Evolutionary conservation across 352 stramenopile species (phyloP).

Genomic region (Phytophthora colocasiae): DNA sequence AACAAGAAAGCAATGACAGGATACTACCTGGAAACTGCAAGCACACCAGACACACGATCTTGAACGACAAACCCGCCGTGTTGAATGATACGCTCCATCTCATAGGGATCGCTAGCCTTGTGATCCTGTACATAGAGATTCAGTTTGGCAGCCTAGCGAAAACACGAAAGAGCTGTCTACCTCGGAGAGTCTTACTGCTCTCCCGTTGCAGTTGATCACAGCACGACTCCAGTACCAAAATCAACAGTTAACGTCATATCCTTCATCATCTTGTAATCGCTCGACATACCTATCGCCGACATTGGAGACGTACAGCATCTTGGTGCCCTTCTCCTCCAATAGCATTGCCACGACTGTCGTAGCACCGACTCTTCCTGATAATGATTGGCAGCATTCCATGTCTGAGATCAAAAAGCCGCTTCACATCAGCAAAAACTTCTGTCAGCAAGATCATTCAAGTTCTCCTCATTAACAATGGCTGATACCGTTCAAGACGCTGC

Average conservation of each 20-base stretch:
- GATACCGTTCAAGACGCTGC: slow-evolving; percentile 67
- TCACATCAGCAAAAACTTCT: slow-evolving; percentile 2
- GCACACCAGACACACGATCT: slow-evolving; percentile 69
- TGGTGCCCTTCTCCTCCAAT: slow-evolving; percentile 46
- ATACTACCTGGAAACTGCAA: slow-evolving; percentile 74
- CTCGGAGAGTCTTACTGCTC: slow-evolving; percentile 64
- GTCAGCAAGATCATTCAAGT: background rate
- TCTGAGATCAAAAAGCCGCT: slow-evolving; percentile 84
- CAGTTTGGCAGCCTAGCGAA: background rate
- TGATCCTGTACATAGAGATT: slow-evolving; percentile 51
- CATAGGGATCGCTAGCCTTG: slow-evolving; percentile 66
- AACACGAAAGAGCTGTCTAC: slow-evolving; percentile 17
- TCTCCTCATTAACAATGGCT: background rate
- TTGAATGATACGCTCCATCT: slow-evolving; percentile 64
- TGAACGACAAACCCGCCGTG: slow-evolving; percentile 78
- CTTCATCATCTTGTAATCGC: background rate
- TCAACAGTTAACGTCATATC: background rate
- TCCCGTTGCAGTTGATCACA: slow-evolving; percentile 63
- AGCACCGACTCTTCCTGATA: slow-evolving; percentile 55
- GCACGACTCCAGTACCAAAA: slow-evolving; percentile 53
- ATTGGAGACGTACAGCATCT: slow-evolving; percentile 68
- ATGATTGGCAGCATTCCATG: slow-evolving; percentile 71
- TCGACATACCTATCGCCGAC: slow-evolving; percentile 73
- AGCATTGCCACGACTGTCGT: slow-evolving; percentile 68
- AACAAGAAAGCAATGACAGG: background rate